phyloP scores from a whole-genome alignment of 805 yeast species.

The Candida anglica region DNA sequence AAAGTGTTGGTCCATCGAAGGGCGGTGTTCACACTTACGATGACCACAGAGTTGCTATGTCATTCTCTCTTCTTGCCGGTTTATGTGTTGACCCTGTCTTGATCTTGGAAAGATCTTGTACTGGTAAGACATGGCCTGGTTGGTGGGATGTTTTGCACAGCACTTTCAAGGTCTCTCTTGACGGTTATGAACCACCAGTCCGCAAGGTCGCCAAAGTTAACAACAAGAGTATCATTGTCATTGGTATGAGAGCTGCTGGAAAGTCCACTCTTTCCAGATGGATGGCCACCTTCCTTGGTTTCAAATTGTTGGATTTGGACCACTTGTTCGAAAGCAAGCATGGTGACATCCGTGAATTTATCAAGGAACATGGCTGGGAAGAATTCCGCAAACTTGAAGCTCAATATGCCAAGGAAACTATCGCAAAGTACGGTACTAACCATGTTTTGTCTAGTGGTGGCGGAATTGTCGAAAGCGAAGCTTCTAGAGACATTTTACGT shows the following conservation, averaged over 20 bases:
- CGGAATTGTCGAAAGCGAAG: constrained; percentile 79
- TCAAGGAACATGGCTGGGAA: constrained; percentile 79
- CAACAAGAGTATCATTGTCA: constrained; percentile 62
- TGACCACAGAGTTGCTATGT: constrained; percentile 98
- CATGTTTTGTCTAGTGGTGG: constrained; percentile 93
- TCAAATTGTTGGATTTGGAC: constrained; percentile 74
- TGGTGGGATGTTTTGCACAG: constrained; percentile 96
- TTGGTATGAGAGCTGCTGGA: constrained; percentile 99
- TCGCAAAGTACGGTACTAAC: constrained; percentile 40
- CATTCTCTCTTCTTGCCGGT: constrained; percentile 85
- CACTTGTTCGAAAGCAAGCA: constrained; percentile 57
- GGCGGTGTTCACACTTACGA: constrained; percentile 78
- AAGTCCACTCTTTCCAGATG: constrained; percentile 82
- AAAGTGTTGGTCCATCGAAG: constrained; percentile 45
- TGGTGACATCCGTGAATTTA: constrained; percentile 53
- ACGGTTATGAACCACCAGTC: constrained; percentile 61
- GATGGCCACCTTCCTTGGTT: constrained; percentile 68
- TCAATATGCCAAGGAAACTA: constrained; percentile 47
- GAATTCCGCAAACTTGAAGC: constrained; percentile 70
- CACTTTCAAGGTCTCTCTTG: constrained; percentile 57
- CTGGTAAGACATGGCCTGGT: constrained; percentile 99
- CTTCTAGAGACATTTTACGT: constrained; percentile 62
- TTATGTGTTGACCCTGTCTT: constrained; percentile 58
- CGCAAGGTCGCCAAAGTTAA: constrained; percentile 19
- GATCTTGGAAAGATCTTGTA: constrained; percentile 84